Evolutionary conservation across 768 basidiomycete species (phyloP).

Genomic region (Pholiota conissans): DNA sequence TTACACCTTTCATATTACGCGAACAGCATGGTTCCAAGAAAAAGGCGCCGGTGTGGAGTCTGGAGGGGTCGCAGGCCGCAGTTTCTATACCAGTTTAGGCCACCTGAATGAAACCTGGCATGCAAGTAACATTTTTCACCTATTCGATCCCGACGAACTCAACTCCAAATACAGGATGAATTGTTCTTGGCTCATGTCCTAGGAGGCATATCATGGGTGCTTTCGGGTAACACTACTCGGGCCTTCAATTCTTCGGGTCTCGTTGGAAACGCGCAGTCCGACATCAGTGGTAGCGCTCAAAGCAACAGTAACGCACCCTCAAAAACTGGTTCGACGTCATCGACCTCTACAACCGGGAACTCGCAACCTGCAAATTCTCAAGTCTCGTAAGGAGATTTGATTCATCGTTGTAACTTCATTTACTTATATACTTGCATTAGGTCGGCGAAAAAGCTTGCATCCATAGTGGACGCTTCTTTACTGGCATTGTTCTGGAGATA

Average conservation of each 20-base stretch:
- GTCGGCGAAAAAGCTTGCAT: not conserved
- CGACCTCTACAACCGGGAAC: not conserved
- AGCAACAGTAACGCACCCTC: not conserved
- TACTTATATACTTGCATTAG: not conserved
- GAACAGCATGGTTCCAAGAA: conserved; percentile 81
- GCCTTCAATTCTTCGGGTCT: conserved; percentile 59
- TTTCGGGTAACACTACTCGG: conserved; percentile 69
- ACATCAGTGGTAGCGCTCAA: not conserved
- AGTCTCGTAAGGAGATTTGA: not conserved
- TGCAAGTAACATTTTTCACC: conserved; percentile 39
- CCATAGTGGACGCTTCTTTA: not conserved
- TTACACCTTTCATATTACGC: not conserved
- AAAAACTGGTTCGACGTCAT: not conserved
- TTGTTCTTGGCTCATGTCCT: conserved; percentile 73
- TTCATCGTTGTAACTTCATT: not conserved
- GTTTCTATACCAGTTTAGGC: conserved; percentile 83
- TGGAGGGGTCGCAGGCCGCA: conserved; percentile 58
- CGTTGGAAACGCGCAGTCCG: conserved; percentile 49
- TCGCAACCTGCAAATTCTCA: not conserved
- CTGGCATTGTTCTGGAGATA: not conserved
- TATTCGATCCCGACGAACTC: no score
- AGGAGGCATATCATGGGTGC: conserved; percentile 72
- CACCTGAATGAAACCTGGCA: conserved; percentile 80
- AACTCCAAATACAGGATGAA: no score
- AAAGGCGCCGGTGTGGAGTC: conserved; percentile 63